Base-by-base conservation (phyloP, 306 rosid genomes). In the Vigna nakashimae region DNA sequence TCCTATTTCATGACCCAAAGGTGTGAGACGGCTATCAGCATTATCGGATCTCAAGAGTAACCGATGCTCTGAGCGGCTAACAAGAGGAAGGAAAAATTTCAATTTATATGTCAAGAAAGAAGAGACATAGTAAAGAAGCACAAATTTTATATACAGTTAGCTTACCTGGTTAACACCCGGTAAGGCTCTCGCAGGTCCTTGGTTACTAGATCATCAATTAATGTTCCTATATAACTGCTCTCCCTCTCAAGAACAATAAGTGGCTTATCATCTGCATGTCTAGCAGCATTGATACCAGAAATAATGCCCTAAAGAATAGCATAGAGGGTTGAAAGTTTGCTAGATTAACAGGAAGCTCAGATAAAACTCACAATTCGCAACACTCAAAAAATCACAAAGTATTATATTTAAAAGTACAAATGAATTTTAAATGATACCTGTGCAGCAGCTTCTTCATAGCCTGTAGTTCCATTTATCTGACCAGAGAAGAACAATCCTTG, bases 361-460 rank as follows among this genome's bases (percentile, higher is more conserved):
- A 78, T 32, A 57, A 58, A 79, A 52, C 51, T 48, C 4, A 12
- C 32, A 79, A 69, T 14, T 62, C 22, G 8, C 45, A 32, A 26
- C 52, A 50, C 36, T n/a, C 28, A 15, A 26, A 36, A 58, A 60
- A 63, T 18, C 28, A 55, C 17, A 26, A 26, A 32, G 26, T 8
- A 20, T 15, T 45, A 46, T 60, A 28, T 20, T 69, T 40, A 82
- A 30, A 58, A n/a, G 69, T 70, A 78, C 9, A 77, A 71, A 71
- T 52, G 58, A 60, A 48, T 75, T 45, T 73, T 71, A 80, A 57
- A 46, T 75, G 60, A 82, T 75, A 92, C 98, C 89, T 94, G 98
- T 26, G 98, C 97, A 36, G 98, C 98, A 66, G 98, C 98, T 83
- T 94, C 98, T 89, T 94, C 98, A 73, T 94, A 91, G 84, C 98